Evolutionary conservation across 1,139 yeast genomes (phyloP), one percentile per base, ranked within the genome.

Genomic region (Geotrichum europaeum): DNA sequence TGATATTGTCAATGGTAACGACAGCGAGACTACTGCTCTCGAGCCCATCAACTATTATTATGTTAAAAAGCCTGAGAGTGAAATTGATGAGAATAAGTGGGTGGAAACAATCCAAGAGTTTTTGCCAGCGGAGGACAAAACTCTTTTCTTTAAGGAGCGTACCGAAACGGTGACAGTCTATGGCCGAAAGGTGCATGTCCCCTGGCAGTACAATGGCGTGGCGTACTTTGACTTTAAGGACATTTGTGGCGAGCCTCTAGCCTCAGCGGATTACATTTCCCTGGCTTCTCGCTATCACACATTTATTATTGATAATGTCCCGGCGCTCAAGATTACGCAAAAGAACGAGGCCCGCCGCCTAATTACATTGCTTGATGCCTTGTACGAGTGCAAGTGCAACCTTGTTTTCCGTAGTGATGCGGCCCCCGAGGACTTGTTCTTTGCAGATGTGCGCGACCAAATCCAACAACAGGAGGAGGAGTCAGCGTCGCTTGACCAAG

Each of bases 181-280:
- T 69, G 85, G 85, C 20, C 76, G 91, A 58, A 70, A 70, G 2
- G 75, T 85, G 0, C 60, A 65, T 1, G 72, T 86, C 2, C 86
- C 87, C 0, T 70, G 76, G 66, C 78, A 80, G 2, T 72, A 73
- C 40, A 67, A 77, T 1, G 77, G 80, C 0, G 73, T 77, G 4
- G 87, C 84, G 34, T 78, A 74, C 64, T 77, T 85, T 62, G 81
- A 79, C 51, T 86, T 84, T 66, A 73, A 73, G 2, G 78, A 84
- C 55, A 77, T 86, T n/a, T 85, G 90, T 67, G 79, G 76, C 56
- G 84, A 84, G 2, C 73, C 83, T 9, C 81, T 78, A 64, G 86
- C 89, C 0, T 81, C 89, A 0, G 85, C 88, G 1, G 92, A 87
- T 68, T 86, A 84, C 67, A 85, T 87, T 56, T 82, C 89, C 0